Conservation (phyloP, 345 rosid genomes). For the Populus tremula region DNA sequence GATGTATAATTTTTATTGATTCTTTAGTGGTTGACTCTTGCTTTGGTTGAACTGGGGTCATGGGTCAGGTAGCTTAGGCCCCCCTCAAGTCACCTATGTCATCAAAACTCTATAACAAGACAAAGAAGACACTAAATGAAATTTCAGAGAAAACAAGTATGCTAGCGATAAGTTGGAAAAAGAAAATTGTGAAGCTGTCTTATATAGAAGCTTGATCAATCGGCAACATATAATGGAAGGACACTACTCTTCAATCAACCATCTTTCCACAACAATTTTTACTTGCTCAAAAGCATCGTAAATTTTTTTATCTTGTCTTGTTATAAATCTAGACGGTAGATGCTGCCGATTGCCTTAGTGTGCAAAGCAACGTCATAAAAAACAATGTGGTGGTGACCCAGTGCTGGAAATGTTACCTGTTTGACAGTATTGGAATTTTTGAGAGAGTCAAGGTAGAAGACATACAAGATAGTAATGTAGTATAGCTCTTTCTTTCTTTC, state of each 20-base stretch:
- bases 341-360: neutral
- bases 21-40: constrained; percentile 49
- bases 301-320: neutral
- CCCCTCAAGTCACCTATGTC: constrained; percentile 37
- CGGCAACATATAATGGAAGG: neutral
- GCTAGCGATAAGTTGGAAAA: neutral
- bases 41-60: constrained; percentile 32
- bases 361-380: neutral
- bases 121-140: constrained; percentile 19
- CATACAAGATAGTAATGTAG: neutral
- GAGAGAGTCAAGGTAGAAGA: constrained; percentile 24
- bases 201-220: neutral
- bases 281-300: neutral
- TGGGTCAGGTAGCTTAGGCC: constrained; percentile 28
- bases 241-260: neutral
- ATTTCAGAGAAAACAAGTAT: neutral
- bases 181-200: neutral
- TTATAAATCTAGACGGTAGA: neutral
- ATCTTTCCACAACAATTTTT: neutral
- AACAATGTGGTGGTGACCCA: constrained; percentile 21
- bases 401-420: neutral
- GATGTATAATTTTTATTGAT: neutral
- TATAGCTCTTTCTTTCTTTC: neutral
- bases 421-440: constrained; percentile 21
- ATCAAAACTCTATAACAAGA: constrained; percentile 27